Evolutionary conservation across 306 rosid species (phyloP).

Genomic region (Castanospermum australe): DNA sequence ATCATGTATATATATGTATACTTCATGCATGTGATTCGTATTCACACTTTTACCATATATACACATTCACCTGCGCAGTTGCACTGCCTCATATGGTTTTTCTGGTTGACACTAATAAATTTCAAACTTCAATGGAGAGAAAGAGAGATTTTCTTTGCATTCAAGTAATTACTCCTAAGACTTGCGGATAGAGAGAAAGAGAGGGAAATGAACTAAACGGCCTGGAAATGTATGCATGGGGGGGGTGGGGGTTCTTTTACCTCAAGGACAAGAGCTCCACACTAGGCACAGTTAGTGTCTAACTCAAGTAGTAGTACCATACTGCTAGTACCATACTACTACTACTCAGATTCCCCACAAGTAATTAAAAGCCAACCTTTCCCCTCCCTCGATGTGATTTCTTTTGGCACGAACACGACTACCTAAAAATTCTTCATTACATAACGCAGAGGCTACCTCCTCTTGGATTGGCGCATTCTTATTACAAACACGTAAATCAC

Average conservation of each 20-base stretch:
- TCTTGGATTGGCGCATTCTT: background rate
- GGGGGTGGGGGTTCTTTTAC: background rate
- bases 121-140: background rate
- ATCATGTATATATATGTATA: background rate
- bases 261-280: constrained; percentile 29
- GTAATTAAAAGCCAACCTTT: constrained; percentile 29
- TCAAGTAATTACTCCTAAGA: background rate
- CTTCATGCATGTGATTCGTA: constrained; percentile 22
- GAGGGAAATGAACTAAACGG: background rate
- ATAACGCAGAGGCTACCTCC: background rate
- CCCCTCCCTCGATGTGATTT: constrained; percentile 30
- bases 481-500: constrained; percentile 4
- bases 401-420: constrained; percentile 38
- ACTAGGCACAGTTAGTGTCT: constrained; percentile 18
- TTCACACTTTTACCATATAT: constrained; percentile 1
- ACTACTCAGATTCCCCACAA: constrained; percentile 29
- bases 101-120: background rate
- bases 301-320: constrained; percentile 13
- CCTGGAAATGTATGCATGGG: background rate
- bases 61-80: background rate
- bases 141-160: background rate
- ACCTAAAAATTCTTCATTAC: constrained; percentile 38
- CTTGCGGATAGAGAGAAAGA: background rate
- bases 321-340: too few relatives aligned
- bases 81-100: background rate